Evolutionary conservation across 805 yeast genomes (phyloP), one percentile per base, ranked within the genome.

Genomic region (Kodamaea sagamina): DNA sequence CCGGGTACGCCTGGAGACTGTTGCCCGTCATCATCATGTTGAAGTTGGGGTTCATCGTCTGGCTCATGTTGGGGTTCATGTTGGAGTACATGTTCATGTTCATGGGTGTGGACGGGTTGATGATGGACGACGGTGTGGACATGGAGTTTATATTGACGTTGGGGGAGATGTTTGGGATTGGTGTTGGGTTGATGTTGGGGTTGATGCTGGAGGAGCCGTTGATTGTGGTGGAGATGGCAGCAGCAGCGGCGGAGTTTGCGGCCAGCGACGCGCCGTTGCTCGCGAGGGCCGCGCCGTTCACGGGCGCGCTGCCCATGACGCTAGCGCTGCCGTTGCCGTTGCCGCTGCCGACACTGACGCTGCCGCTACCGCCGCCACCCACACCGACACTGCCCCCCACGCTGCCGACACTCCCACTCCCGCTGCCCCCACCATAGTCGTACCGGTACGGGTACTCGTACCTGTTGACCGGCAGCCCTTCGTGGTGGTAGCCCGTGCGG

Each of bases 1-100:
- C 48, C 11, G 48, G 48, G 22, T 45, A 45, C 9, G 38, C 42
- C 11, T 41, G 45, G n/a, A 40, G 18, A 21, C 17, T 32, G 27
- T 19, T 40, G 38, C 18, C 36, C 26, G 19, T 19, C 11, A 13
- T 29, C 34, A 29, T 29, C 34, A 29, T 29, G 19, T 29, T 29
- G 19, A 13, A 29, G 11, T 29, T 29, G 7, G 19, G 19, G 5
- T 15, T 13, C 19, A 6, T n/a, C 6, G 6, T 26, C n/a, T 6
- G 11, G 10, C 10, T 26, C 13, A n/a, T 29, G 34, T 17, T 29
- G 17, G 34, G 15, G 34, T 17, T 17, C 31, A 27, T 27, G 7
- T 13, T 11, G 10, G 34, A 17, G 11, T 29, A 29, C 19, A 29
- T 17, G 19, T 13, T 21, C 38, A 35, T 35, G 28, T 35, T 35